Percentiles rank a stretch among this genome's conserved stretches.
phyloP scores from a whole-genome alignment of 2,329 filamentous ascomycete genomes.

The Talaromyces funiculosus region DNA sequence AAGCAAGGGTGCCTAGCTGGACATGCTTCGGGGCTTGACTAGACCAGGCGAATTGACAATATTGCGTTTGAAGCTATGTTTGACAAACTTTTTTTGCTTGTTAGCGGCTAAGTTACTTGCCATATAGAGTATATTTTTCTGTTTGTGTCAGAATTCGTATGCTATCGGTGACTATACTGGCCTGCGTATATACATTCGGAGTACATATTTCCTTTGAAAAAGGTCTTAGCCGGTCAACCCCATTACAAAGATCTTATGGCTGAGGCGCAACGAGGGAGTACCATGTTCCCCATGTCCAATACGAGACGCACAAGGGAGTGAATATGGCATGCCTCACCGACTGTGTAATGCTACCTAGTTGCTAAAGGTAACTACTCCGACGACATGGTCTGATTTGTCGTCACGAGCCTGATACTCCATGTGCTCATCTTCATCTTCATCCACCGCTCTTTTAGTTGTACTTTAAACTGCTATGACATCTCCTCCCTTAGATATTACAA shows the following conservation, averaged over 20 bases:
- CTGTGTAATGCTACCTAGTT: neutral
- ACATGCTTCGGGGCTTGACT: neutral
- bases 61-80: neutral
- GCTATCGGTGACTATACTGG: neutral
- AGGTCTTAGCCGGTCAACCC: neutral
- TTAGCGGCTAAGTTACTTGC: neutral
- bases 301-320: neutral
- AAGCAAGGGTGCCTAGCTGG: neutral
- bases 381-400: neutral
- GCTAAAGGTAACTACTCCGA: neutral
- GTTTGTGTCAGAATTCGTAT: neutral
- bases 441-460: conserved; percentile 7
- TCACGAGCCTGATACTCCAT: neutral
- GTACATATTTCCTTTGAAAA: neutral
- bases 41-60: neutral
- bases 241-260: neutral
- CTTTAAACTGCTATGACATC: neutral
- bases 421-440: neutral
- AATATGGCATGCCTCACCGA: neutral
- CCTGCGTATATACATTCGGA: neutral
- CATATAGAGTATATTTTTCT: neutral
- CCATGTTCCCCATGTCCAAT: neutral
- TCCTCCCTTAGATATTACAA: neutral
- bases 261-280: neutral
- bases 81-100: neutral